phyloP scores from a whole-genome alignment of 176 grass and related monocot species.

The Elymus sibiricus region DNA sequence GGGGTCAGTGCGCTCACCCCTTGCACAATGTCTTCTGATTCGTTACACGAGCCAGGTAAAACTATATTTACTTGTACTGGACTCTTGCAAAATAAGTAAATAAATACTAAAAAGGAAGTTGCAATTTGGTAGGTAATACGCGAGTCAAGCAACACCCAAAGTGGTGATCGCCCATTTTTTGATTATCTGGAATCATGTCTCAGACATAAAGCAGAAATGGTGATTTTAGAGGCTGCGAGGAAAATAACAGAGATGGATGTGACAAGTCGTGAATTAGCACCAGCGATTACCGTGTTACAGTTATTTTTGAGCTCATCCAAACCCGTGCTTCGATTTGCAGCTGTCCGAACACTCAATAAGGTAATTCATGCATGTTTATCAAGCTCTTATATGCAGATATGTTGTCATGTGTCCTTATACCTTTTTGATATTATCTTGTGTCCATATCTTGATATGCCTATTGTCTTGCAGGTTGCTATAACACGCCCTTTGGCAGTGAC shows the following conservation, averaged over 20 bases:
- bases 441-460: conserved; percentile 22
- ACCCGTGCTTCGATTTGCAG: conserved; percentile 93
- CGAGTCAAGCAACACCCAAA: conserved; percentile 67
- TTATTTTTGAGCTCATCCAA: conserved; percentile 83
- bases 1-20: conserved; percentile 80
- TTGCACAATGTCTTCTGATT: conserved; percentile 94
- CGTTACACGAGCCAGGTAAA: conserved; percentile 93
- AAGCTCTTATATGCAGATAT: background rate
- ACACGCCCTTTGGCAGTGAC: conserved; percentile 90
- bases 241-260: conserved; percentile 93
- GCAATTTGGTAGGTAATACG: conserved; percentile 67
- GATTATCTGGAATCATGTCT: conserved; percentile 90
- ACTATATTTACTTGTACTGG: conserved; percentile 1
- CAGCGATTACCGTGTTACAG: conserved; percentile 73
- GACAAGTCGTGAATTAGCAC: conserved; percentile 77
- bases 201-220: conserved; percentile 88
- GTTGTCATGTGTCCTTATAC: background rate
- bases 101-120: conserved; percentile 20
- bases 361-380: conserved; percentile 29
- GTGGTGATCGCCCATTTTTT: conserved; percentile 79
- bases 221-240: conserved; percentile 75
- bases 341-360: conserved; percentile 96
- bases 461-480: conserved; percentile 65
- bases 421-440: background rate
- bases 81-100: background rate